Conservation (phyloP, 495 filamentous ascomycete species). For the Podospora comata region DNA sequence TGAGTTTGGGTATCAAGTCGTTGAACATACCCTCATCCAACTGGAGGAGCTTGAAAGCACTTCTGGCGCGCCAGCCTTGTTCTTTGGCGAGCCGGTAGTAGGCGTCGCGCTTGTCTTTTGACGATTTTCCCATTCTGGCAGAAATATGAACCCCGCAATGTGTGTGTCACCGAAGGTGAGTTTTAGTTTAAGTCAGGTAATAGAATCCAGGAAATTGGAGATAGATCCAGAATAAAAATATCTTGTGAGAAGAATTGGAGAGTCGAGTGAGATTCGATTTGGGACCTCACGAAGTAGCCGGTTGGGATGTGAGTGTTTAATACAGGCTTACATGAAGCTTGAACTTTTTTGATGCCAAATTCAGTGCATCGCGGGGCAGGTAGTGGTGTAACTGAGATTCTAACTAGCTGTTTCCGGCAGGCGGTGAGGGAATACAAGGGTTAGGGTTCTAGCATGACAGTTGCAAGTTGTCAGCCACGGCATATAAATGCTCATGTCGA, state of each 20-base stretch:
- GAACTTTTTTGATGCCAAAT: background rate
- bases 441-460: background rate
- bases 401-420: background rate
- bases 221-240: background rate
- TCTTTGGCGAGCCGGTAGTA: constrained; percentile 98
- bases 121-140: constrained; percentile 84
- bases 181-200: background rate
- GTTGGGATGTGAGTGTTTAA: background rate
- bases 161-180: background rate
- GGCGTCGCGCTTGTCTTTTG: constrained; percentile 96
- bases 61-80: constrained; percentile 94
- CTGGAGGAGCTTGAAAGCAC: constrained; percentile 94
- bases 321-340: background rate
- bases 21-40: constrained; percentile 66
- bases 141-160: constrained; percentile 4
- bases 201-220: background rate
- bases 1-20: background rate
- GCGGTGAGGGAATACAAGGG: background rate
- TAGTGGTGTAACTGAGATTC: background rate
- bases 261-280: background rate
- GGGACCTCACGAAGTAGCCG: background rate
- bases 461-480: no score
- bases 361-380: background rate
- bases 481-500: background rate
- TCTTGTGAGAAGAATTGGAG: background rate